Percentiles rank a stretch among this genome's conserved stretches.
Conservation (phyloP, 2,329 filamentous ascomycete species). For the Neonectria punicea region DNA sequence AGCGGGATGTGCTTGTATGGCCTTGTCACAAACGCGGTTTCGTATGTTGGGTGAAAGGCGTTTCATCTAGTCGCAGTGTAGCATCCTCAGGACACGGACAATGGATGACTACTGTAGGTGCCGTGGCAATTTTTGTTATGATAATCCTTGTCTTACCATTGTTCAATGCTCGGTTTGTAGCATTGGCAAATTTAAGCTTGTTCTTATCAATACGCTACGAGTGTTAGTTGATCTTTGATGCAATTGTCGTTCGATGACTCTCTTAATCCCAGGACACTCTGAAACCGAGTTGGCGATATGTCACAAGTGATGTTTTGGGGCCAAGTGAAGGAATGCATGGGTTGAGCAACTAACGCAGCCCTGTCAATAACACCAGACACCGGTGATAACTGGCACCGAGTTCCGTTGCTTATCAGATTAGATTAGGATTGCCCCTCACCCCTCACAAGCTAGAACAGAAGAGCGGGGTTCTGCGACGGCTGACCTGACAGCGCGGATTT, state of each 20-base stretch:
- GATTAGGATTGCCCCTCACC: background rate
- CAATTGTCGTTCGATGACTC: too few species aligned
- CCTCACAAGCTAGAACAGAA: background rate
- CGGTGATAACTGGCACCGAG: background rate
- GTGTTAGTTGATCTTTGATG: too few species aligned
- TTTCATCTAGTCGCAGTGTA: background rate
- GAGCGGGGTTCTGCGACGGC: constrained; percentile 2
- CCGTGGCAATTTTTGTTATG: background rate
- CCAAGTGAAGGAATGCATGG: too few species aligned
- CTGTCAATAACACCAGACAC: background rate
- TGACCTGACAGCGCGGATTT: constrained; percentile 17
- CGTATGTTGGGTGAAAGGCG: background rate
- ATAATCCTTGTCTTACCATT: background rate
- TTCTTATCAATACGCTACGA: too few species aligned
- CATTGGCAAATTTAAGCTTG: too few species aligned
- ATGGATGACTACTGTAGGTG: background rate
- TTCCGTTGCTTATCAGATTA: background rate
- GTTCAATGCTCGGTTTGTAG: background rate
- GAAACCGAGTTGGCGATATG: too few species aligned
- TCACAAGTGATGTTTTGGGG: too few species aligned
- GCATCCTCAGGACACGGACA: background rate
- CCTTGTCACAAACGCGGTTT: background rate
- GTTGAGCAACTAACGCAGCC: too few species aligned
- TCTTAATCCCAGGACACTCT: too few species aligned
- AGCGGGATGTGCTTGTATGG: background rate